These are phyloP conservation scores for Magnaporthales sp. DNA, from an alignment of 2,329 filamentous ascomycete species.

Conservation along the genomic window DNA sequence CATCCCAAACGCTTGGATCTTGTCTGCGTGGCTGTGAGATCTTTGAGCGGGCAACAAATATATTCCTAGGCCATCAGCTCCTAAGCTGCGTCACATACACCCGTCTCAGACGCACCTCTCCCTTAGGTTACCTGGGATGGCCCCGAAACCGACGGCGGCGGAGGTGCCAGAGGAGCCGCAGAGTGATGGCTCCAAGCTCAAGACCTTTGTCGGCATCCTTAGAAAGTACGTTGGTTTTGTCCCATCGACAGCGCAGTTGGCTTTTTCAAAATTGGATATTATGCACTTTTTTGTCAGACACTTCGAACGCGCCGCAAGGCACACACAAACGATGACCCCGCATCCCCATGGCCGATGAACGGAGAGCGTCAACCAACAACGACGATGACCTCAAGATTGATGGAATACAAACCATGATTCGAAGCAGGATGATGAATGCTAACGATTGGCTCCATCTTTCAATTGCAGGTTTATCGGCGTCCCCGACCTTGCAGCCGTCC, in stretches of 20 bases:
- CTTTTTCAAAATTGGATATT: neutral
- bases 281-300: neutral
- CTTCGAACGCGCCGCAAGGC: neutral
- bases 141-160: slow-evolving; percentile 1
- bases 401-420: neutral
- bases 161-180: slow-evolving; percentile 32
- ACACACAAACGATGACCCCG: neutral
- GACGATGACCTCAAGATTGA: neutral
- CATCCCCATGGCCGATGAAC: neutral
- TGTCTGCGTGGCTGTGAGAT: neutral
- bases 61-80: neutral
- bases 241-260: neutral
- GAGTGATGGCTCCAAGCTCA: slow-evolving; percentile 81
- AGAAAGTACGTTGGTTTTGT: slow-evolving; percentile 56
- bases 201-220: slow-evolving; percentile 79
- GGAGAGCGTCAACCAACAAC: neutral
- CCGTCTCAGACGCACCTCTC: neutral
- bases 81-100: neutral
- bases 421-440: neutral
- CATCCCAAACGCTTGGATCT: neutral
- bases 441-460: neutral
- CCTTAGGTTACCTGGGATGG: slow-evolving; percentile 2
- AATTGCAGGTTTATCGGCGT: slow-evolving; percentile 80
- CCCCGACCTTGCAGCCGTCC: slow-evolving; percentile 86
- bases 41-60: neutral